Conservation (phyloP, 176 grass and related monocot genomes). For the Pharus latifolius region DNA sequence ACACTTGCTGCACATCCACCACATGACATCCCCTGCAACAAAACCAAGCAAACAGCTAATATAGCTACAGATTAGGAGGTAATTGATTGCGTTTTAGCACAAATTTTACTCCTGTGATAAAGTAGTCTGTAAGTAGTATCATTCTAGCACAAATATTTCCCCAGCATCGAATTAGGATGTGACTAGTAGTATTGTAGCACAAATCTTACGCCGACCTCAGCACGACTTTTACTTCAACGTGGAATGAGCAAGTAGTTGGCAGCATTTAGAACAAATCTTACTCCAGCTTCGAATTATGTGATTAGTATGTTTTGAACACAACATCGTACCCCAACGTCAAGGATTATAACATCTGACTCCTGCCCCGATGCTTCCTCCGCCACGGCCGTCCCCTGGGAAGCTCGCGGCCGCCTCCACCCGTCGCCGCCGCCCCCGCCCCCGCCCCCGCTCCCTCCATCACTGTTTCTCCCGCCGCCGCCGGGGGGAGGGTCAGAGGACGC, state of each 20-base stretch:
- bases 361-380: constrained; percentile 35
- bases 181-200: not conserved
- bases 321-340: constrained; percentile 79
- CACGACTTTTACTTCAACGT: not conserved
- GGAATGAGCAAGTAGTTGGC: not conserved
- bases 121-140: not conserved
- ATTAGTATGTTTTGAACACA: not conserved
- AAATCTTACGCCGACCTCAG: too few species aligned
- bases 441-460: constrained; percentile 16
- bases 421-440: constrained; percentile 21
- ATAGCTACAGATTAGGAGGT: not conserved
- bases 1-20: constrained; percentile 90
- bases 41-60: constrained; percentile 19
- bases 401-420: constrained; percentile 28
- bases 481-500: constrained; percentile 32
- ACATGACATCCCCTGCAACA: constrained; percentile 84
- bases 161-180: not conserved
- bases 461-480: constrained; percentile 27
- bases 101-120: not conserved
- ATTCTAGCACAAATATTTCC: not conserved
- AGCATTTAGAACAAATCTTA: not conserved
- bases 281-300: not conserved
- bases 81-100: not conserved
- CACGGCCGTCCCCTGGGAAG: constrained; percentile 22
- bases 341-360: constrained; percentile 61